phyloP scores from a whole-genome alignment of 2,329 filamentous ascomycete species.

The Penicillium sp. region DNA sequence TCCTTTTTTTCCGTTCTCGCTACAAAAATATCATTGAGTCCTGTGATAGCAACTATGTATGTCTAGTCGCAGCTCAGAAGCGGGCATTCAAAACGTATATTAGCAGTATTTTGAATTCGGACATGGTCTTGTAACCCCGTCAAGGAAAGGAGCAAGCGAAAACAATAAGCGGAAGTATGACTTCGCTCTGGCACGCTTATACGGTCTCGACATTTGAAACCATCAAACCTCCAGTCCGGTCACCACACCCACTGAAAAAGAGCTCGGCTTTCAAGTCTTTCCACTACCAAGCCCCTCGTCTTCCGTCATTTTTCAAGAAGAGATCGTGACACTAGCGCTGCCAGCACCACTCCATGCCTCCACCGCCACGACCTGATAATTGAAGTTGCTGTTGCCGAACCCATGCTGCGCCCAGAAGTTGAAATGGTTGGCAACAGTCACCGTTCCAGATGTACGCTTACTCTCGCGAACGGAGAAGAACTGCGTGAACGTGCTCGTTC shows the following conservation, averaged over 20 bases:
- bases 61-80: too few relatives aligned
- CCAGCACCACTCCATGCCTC: constrained; percentile 8
- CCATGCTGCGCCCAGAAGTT: constrained; percentile 9
- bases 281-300: background rate
- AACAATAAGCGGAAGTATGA: too few relatives aligned
- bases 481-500: constrained; percentile 10
- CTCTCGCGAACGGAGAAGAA: constrained; percentile 11
- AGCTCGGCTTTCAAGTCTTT: background rate
- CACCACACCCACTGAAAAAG: background rate
- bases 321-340: constrained; percentile 5
- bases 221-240: background rate
- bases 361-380: constrained; percentile 9
- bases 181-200: background rate
- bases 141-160: too few relatives aligned
- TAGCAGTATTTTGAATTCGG: too few relatives aligned
- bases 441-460: constrained; percentile 8
- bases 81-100: too few relatives aligned
- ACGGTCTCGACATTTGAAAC: background rate
- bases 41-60: too few relatives aligned
- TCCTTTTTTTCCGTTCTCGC: background rate
- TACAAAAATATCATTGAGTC: too few relatives aligned
- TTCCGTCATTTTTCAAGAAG: background rate
- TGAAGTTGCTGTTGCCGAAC: constrained; percentile 10
- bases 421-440: constrained; percentile 10
- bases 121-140: too few relatives aligned